A percentile compares a stretch with the other conserved stretches of the same genome.
Evolutionary conservation across 1,139 yeast genomes (phyloP).

Genomic region (Kodamaea derodonti): DNA sequence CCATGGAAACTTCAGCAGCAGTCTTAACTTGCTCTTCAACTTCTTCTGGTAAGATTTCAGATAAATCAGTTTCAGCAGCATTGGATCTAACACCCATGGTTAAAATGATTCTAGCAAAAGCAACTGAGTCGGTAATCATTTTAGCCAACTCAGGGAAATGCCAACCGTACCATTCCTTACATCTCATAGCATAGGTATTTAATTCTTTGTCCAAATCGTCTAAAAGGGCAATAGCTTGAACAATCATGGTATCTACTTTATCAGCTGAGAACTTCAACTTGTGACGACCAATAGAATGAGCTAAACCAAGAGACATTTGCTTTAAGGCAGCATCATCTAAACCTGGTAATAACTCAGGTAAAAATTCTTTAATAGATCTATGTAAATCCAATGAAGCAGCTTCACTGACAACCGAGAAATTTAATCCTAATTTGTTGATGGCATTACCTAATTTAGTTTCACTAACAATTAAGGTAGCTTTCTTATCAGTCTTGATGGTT

Average conservation of each 20-base stretch:
- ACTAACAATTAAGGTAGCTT: conserved; percentile 84
- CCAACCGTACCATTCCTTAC: conserved; percentile 99
- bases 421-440: conserved; percentile 88
- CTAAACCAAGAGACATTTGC: conserved; percentile 95
- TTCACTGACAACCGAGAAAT: conserved; percentile 87
- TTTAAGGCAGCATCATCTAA: conserved; percentile 77
- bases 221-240: conserved; percentile 94
- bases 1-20: conserved; percentile 98
- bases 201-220: conserved; percentile 97
- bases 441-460: conserved; percentile 96
- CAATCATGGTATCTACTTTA: conserved; percentile 97
- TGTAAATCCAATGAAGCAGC: conserved; percentile 92
- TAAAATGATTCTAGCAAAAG: conserved; percentile 87
- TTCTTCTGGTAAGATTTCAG: conserved; percentile 90
- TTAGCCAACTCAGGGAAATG: conserved; percentile 99
- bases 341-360: conserved; percentile 94
- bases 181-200: conserved; percentile 97
- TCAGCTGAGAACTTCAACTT: conserved; percentile 96
- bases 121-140: conserved; percentile 92
- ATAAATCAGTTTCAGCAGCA: conserved; percentile 85
- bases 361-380: conserved; percentile 90
- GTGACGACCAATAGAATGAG: conserved; percentile 96
- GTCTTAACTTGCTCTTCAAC: conserved; percentile 77
- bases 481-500: conserved; percentile 83
- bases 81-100: conserved; percentile 93